phyloP scores from a whole-genome alignment of 176 grass and related monocot genomes.

The Musa itinerans region DNA sequence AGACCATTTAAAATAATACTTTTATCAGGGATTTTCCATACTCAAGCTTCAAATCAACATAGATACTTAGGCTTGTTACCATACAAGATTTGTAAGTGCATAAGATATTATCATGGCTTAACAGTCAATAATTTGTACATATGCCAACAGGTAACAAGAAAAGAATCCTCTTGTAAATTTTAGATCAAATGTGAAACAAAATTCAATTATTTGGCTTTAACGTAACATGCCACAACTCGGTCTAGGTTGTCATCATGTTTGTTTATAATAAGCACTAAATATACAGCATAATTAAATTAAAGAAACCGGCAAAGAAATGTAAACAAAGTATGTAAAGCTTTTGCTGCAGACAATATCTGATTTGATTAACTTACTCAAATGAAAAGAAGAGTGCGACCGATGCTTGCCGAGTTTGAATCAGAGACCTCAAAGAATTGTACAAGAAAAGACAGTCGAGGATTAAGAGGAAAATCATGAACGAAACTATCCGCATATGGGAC shows the following conservation, averaged over 20 bases:
- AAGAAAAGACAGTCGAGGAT: constrained; percentile 65
- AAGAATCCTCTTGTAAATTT: neutral
- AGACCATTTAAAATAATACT: neutral
- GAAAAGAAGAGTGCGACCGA: constrained; percentile 92
- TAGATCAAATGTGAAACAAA: neutral
- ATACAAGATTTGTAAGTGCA: neutral
- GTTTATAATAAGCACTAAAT: neutral
- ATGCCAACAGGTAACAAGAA: neutral
- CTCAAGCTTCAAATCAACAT: neutral
- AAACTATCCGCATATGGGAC: constrained; percentile 72
- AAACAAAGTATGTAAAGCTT: neutral
- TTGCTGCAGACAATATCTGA: neutral
- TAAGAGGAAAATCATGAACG: constrained; percentile 78
- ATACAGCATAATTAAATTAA: neutral
- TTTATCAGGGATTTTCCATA: neutral
- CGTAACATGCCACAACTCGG: neutral
- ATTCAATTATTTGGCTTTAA: neutral
- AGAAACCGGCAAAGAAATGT: neutral
- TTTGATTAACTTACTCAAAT: constrained; percentile 65
- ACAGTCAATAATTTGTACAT: neutral
- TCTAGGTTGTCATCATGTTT: neutral
- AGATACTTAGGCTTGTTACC: neutral
- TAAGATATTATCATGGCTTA: neutral
- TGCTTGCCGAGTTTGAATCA: constrained; percentile 52
- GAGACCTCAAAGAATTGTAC: constrained; percentile 44